Evolutionary conservation across 441 rosid genomes (phyloP).

Genomic region (Melastoma candidum): DNA sequence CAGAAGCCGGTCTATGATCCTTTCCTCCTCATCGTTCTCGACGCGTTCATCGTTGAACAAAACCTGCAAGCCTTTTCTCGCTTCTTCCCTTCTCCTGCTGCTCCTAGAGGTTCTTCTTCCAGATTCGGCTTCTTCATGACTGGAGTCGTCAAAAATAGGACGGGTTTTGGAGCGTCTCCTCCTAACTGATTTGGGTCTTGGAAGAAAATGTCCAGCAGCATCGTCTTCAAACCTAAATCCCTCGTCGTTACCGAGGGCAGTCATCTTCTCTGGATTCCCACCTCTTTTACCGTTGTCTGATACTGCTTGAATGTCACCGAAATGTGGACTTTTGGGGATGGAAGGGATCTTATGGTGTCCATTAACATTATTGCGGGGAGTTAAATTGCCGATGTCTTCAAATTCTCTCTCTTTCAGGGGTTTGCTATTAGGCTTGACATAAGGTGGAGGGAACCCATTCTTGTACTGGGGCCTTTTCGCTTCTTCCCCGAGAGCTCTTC

Average conservation of each 20-base stretch:
- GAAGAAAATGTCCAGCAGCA: conserved; percentile 25
- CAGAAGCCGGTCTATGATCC: conserved; percentile 71
- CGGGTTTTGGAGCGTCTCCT: conserved; percentile 39
- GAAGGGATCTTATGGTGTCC: conserved; percentile 25
- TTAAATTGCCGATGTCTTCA: conserved; percentile 27
- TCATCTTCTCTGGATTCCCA: conserved; percentile 17
- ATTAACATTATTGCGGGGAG: conserved; percentile 23
- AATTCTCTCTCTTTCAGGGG: conserved; percentile 27
- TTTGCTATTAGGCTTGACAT: conserved; percentile 52
- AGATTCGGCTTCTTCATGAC: conserved; percentile 24
- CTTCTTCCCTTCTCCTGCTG: conserved; percentile 55
- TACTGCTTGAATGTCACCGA: conserved; percentile 21
- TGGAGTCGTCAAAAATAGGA: conserved; percentile 25
- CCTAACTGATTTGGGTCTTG: conserved; percentile 50
- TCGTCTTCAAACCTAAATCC: conserved; percentile 20
- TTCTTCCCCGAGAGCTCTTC: conserved; percentile 26
- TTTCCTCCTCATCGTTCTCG: conserved; percentile 60
- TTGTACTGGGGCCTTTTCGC: conserved; percentile 24
- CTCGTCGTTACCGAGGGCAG: conserved; percentile 16
- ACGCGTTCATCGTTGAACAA: conserved; percentile 48
- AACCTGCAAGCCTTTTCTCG: conserved; percentile 54
- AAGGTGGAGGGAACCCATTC: conserved; percentile 73
- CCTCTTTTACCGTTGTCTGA: conserved; percentile 21
- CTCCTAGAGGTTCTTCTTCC: conserved; percentile 36
- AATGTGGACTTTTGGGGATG: conserved; percentile 6